Base-by-base conservation (phyloP, 108 stramenopile genomes). In the Epithemia pelagica region DNA sequence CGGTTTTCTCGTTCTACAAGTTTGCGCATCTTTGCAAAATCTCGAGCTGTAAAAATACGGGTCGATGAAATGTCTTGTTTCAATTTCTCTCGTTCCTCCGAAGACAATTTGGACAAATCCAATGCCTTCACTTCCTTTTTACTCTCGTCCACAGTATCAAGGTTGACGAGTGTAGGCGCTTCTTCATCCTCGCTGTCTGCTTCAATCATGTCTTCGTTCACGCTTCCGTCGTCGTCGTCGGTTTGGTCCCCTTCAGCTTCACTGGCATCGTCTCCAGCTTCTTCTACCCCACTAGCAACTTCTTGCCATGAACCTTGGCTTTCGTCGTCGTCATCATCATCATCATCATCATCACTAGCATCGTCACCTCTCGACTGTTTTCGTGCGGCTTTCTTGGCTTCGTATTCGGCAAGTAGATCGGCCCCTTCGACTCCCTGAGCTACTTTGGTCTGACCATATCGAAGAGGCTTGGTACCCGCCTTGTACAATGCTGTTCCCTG, bases 391-490 rank as follows among this genome's bases (percentile, higher is more conserved):
- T 86, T 89, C 28, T 80, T 82, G 2, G 80, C 78, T 73, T 97
- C 94, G 62, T 94, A 94, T 62, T 79, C 87, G 10, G 72, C 71
- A 74, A 97, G 73, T 24, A 99, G 78, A 63, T 97, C 98, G 15
- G 94, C 95, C 32, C 98, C 96, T 64, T 86, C 94, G n/a, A 97
- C 97, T 28, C 94, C 95, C 3, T 74, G 58, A 3, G 90, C 79
- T 28, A 87, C 89, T 60, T 77, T 79, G 18, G 70, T 62, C 65
- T 90, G 91, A 25, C 97, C 98, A 82, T 91, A 99, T 28, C 83
- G 79, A 65, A 88, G 70, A 19, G 96, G 96, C 66, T 78, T 82
- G 54, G 84, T 84, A 30, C 82, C 90, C 54, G 78, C 84, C 59
- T 74, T 74, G 68, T 96, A 89, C 30, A 91, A 67, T 27, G 84